These are phyloP conservation scores for Cruciata laevipes DNA, from an alignment of 257 asterid genomes.

Conservation along the genomic window DNA sequence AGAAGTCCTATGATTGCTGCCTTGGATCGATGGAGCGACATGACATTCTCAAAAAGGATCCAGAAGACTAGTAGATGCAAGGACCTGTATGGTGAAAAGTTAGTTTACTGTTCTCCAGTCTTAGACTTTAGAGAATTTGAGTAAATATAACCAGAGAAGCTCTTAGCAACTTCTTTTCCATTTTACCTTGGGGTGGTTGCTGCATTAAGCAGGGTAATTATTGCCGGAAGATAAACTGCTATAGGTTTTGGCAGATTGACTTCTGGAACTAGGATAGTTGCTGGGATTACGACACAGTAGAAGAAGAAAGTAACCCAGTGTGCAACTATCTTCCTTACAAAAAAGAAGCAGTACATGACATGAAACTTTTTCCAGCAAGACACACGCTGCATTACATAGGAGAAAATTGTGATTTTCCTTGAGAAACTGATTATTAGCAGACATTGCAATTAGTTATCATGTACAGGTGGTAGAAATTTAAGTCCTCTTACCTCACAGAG, in stretches of 20 bases:
- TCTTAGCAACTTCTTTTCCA: slow-evolving; percentile 1
- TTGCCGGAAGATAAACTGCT: slow-evolving; percentile 87
- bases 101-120: slow-evolving; percentile 1
- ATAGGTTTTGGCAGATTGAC: slow-evolving; percentile 63
- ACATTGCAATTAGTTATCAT: not conserved
- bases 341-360: slow-evolving; percentile 70
- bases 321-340: slow-evolving; percentile 87
- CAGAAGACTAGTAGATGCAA: slow-evolving; percentile 69
- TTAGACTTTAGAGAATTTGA: not conserved
- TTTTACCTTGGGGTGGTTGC: slow-evolving; percentile 64
- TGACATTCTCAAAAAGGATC: slow-evolving; percentile 79
- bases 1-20: slow-evolving; percentile 83
- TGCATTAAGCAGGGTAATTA: slow-evolving; percentile 73
- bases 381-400: slow-evolving; percentile 55
- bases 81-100: slow-evolving; percentile 41
- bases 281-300: slow-evolving; percentile 78
- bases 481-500: slow-evolving; percentile 43
- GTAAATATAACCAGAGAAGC: not conserved
- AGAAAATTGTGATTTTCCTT: slow-evolving; percentile 15
- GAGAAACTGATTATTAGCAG: not conserved
- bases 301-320: slow-evolving; percentile 92
- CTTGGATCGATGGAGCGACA: slow-evolving; percentile 87
- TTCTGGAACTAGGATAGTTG: slow-evolving; percentile 76
- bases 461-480: not conserved
- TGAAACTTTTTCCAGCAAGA: slow-evolving; percentile 66